Evolutionary conservation across 441 rosid species (phyloP), one percentile per base, ranked within the genome.

Genomic region (Pelargonium australe): DNA sequence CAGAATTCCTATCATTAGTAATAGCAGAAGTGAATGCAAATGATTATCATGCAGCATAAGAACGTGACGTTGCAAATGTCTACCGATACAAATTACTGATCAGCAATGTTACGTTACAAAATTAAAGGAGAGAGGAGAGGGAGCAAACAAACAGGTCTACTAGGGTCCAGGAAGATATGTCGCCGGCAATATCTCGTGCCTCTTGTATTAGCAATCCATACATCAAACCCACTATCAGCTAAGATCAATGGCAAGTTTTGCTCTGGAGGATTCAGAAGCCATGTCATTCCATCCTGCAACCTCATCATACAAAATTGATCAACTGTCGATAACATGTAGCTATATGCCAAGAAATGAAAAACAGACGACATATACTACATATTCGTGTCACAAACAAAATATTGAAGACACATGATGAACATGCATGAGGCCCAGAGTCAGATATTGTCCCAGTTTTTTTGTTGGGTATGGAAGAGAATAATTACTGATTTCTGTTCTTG

Each of bases 141-240:
- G 41, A 20, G 44, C 44, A 64, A 69, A 40, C 10, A 64, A 63
- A 90, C 96, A 80, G 70, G 75, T 55, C 85, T 71, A 37, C 7
- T 4, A 45, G 96, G 85, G 43, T 70, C 72, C 5, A 94, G 85
- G 57, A 80, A 77, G 62, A 76, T 71, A 66, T 94, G 99, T 62
- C 85, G 76, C 58, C 84, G 69, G 88, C 94, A 80, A 68, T 78
- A 94, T 68, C 87, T 78, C 70, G 99, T 94, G 20, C 99, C 99
- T 76, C 99, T 79, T 1, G 87, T 79, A 80, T 91, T 91, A 44
- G 87, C 85, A 73, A 94, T 84, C 97, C 99, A 94, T 44, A 94
- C 99, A 67, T 91, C 99, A 66, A 88, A 94, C 17, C 99, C 99
- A 67, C 81, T 62, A 44, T 94, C 96, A 8, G 96, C 96, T 73